Conservation (phyloP, 352 stramenopile genomes). For the Phytophthora colocasiae region DNA sequence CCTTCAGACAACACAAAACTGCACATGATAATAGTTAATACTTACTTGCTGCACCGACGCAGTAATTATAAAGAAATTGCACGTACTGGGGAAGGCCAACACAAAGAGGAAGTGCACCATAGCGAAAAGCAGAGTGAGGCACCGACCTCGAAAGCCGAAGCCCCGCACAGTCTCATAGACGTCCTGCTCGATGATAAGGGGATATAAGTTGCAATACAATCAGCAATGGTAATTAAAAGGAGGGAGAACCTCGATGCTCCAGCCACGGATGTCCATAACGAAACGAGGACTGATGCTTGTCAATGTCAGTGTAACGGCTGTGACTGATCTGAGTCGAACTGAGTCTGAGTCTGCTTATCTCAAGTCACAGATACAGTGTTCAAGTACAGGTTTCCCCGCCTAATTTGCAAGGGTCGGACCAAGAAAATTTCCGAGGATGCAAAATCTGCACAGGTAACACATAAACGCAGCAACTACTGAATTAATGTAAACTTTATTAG, state of each 20-base stretch:
- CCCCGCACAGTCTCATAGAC: conserved; percentile 32
- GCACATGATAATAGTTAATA: not conserved
- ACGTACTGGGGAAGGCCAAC: conserved; percentile 31
- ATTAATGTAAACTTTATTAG: no score
- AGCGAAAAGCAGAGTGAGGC: conserved; percentile 30
- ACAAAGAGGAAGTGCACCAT: conserved; percentile 33
- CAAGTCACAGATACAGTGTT: no score
- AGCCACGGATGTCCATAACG: conserved; percentile 25
- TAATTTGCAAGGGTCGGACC: no score
- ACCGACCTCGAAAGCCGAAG: conserved; percentile 40
- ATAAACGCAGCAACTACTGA: no score
- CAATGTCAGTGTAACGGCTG: not conserved
- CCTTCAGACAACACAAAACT: conserved; percentile 42
- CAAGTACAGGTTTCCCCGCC: no score
- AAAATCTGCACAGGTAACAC: no score
- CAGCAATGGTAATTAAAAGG: not conserved
- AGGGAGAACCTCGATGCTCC: conserved; percentile 24
- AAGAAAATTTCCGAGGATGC: no score
- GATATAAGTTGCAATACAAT: conserved; percentile 5
- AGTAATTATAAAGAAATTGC: not conserved
- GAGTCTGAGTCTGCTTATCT: conserved; percentile 1
- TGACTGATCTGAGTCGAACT: no score
- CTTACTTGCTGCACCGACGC: not conserved
- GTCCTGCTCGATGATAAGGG: conserved; percentile 12
- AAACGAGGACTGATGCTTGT: conserved; percentile 4